Conservation (phyloP, 2,329 filamentous ascomycete genomes). For the Paraphaeosphaeria minitans region DNA sequence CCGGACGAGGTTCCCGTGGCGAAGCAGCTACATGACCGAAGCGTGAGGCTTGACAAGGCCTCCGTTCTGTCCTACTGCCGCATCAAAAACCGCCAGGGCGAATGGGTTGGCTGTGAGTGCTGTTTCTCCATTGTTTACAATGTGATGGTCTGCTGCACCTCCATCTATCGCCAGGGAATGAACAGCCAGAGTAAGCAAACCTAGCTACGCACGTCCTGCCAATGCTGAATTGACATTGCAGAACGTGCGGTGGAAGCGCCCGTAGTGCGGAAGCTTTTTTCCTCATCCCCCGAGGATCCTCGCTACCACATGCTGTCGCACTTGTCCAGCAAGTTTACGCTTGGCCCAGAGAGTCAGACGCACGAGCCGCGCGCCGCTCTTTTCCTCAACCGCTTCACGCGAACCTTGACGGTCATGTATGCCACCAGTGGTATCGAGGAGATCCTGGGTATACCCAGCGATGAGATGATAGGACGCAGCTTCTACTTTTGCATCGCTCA, state of each 20-base stretch:
- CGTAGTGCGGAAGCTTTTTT: constrained; percentile 77
- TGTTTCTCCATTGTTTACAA: constrained; percentile 90
- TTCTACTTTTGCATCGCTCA: constrained; percentile 88
- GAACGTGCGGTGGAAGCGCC: constrained; percentile 79
- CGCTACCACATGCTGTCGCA: constrained; percentile 90
- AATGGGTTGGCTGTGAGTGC: constrained; percentile 82
- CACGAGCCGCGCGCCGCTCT: constrained; percentile 83
- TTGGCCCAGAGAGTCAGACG: constrained; percentile 59
- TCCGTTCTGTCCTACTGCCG: constrained; percentile 81
- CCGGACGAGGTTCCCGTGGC: constrained; percentile 79
- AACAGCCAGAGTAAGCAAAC: constrained; percentile 73
- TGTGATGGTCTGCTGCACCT: constrained; percentile 83
- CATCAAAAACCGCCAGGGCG: constrained; percentile 69
- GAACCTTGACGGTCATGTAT: constrained; percentile 84
- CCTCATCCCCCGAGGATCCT: constrained; percentile 79
- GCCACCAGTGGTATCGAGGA: constrained; percentile 75
- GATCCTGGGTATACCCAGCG: constrained; percentile 74
- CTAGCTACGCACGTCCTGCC: background rate
- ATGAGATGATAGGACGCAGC: constrained; percentile 73
- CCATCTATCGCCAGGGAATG: constrained; percentile 71
- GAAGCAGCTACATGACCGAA: constrained; percentile 71
- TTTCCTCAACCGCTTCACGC: constrained; percentile 84
- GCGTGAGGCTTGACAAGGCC: constrained; percentile 79
- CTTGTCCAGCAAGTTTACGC: constrained; percentile 76
- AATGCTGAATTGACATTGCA: constrained; percentile 43